These are phyloP conservation scores for Aureobasidium subglaciale DNA, from an alignment of 2,329 filamentous ascomycete genomes.

Conservation along the genomic window DNA sequence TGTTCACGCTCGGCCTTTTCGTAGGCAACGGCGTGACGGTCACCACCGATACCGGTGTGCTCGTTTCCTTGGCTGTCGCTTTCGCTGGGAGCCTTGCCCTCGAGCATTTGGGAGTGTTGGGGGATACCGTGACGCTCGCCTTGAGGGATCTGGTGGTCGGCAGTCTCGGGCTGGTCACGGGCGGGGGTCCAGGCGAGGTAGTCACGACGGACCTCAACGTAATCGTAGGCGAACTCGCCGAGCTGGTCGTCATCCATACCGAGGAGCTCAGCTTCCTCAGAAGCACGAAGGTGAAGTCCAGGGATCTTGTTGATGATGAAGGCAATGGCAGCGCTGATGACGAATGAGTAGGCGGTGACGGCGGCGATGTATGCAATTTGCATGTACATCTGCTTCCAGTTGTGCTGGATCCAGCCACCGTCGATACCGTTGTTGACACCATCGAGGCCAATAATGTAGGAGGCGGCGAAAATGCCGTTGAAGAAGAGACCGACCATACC, in stretches of 20 bases:
- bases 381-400: conserved; percentile 68
- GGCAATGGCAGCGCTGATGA: conserved; percentile 65
- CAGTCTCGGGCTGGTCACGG: conserved; percentile 55
- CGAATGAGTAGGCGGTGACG: conserved; percentile 60
- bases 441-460: conserved; percentile 66
- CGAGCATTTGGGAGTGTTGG: conserved; percentile 60
- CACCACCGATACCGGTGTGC: conserved; percentile 45
- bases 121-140: conserved; percentile 62
- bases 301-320: conserved; percentile 69
- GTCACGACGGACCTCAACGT: conserved; percentile 80
- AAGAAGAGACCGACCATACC: conserved; percentile 75
- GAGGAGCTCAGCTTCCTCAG: conserved; percentile 73
- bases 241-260: conserved; percentile 89
- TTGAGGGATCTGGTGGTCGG: conserved; percentile 57
- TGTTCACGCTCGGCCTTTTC: conserved; percentile 35
- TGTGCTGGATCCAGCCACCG: conserved; percentile 69
- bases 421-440: conserved; percentile 57
- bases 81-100: conserved; percentile 47
- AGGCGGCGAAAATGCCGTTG: conserved; percentile 64
- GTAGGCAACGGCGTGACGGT: conserved; percentile 45
- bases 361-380: conserved; percentile 72
- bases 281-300: conserved; percentile 70
- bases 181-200: conserved; percentile 83
- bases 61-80: conserved; percentile 34
- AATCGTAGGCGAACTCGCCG: conserved; percentile 84